Evolutionary conservation across 805 yeast genomes (phyloP).

Genomic region (Wickerhamomyces canadensis): DNA sequence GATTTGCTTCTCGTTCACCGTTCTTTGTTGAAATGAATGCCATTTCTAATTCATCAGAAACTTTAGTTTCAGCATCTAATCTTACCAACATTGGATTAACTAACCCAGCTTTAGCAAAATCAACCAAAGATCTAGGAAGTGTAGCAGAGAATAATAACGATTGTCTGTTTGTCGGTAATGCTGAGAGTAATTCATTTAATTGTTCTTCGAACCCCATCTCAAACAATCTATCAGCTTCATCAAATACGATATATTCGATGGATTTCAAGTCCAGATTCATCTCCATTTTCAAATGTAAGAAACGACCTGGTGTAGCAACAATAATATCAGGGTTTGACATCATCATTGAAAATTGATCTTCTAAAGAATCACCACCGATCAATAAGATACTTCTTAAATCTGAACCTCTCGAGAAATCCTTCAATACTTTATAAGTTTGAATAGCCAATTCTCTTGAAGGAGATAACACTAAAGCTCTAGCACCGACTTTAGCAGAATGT

Average conservation of each 20-base stretch:
- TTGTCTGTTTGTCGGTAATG: slow-evolving; percentile 80
- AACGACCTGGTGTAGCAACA: slow-evolving; percentile 97
- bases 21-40: slow-evolving; percentile 75
- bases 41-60: slow-evolving; percentile 89
- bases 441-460: slow-evolving; percentile 96
- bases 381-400: slow-evolving; percentile 75
- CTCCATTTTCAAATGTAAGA: slow-evolving; percentile 90
- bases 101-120: slow-evolving; percentile 95
- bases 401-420: slow-evolving; percentile 80
- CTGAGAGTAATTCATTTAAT: slow-evolving; percentile 78
- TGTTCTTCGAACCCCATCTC: slow-evolving; percentile 97
- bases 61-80: slow-evolving; percentile 86
- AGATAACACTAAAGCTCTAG: slow-evolving; percentile 80
- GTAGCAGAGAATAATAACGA: slow-evolving; percentile 92
- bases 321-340: slow-evolving; percentile 91
- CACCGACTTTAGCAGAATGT: slow-evolving; percentile 85
- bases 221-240: slow-evolving; percentile 94
- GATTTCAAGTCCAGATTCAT: slow-evolving; percentile 82
- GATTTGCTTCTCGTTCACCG: slow-evolving; percentile 85
- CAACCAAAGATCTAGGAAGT: slow-evolving; percentile 84
- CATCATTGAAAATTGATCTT: slow-evolving; percentile 91
- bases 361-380: slow-evolving; percentile 98
- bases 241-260: slow-evolving; percentile 88
- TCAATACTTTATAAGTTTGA: slow-evolving; percentile 84
- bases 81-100: slow-evolving; percentile 89